These are phyloP conservation scores for Xylariaceae sp. DNA, from an alignment of 2,329 filamentous ascomycete species.

Conservation along the genomic window DNA sequence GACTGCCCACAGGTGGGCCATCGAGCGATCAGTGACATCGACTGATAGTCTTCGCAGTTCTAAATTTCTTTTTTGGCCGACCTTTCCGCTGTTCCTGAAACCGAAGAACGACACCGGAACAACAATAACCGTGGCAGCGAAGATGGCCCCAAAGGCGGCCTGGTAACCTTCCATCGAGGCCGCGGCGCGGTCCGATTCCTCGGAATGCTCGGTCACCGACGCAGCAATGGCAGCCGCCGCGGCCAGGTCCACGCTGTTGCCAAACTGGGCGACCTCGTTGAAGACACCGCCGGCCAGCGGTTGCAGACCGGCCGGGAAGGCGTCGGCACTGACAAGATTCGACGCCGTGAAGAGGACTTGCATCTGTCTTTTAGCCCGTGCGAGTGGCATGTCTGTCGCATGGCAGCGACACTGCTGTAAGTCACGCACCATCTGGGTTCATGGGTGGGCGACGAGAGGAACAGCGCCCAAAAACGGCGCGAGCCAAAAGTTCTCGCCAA, in stretches of 20 bases:
- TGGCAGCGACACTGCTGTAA: too few species aligned
- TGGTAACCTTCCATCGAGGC: constrained; percentile 41
- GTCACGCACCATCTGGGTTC: constrained; percentile 33
- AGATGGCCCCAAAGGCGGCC: constrained; percentile 46
- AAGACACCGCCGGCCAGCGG: constrained; percentile 54
- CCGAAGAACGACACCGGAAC: constrained; percentile 32
- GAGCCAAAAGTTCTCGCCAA: constrained; percentile 44
- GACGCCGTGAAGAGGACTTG: constrained; percentile 50
- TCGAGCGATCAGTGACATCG: too few species aligned
- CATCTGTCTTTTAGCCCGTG: too few species aligned
- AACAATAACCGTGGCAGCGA: constrained; percentile 34
- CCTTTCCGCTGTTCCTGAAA: constrained; percentile 36
- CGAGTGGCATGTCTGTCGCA: too few species aligned
- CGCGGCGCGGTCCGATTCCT: constrained; percentile 12
- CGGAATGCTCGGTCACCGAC: constrained; percentile 33
- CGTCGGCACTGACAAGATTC: constrained; percentile 45
- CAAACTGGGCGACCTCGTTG: constrained; percentile 51
- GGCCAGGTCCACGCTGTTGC: constrained; percentile 44
- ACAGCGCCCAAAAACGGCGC: constrained; percentile 34
- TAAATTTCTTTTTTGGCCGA: constrained; percentile 48
- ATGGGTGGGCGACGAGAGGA: constrained; percentile 38
- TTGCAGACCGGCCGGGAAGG: constrained; percentile 46
- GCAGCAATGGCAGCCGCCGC: constrained; percentile 41
- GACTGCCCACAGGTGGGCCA: too few species aligned
- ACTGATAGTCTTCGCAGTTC: too few species aligned